Conservation (phyloP, 768 basidiomycete genomes). For the Goffeauzyma gilvescens region DNA sequence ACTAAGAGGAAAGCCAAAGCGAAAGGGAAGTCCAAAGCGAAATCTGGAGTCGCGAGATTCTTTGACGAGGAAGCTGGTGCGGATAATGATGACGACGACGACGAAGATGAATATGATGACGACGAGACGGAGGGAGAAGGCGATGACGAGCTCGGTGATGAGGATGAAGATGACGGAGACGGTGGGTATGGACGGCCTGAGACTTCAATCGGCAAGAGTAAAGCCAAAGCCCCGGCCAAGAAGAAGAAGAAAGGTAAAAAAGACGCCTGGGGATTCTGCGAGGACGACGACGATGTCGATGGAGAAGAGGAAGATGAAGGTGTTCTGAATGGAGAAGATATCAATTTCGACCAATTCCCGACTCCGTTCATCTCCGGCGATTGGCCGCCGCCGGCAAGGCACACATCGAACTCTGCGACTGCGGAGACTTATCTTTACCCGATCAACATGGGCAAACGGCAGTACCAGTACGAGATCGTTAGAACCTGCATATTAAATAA, state of each 20-base stretch:
- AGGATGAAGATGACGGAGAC: too few species aligned
- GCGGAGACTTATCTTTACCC: constrained; percentile 75
- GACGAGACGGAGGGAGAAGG: constrained; percentile 42
- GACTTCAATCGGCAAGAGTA: constrained; percentile 34
- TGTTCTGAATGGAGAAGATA: constrained; percentile 41
- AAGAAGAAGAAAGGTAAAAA: too few species aligned
- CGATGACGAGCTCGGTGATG: constrained; percentile 40
- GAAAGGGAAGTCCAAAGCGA: constrained; percentile 9
- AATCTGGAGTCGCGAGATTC: constrained; percentile 1
- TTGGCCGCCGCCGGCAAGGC: not conserved
- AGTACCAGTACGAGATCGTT: constrained; percentile 89
- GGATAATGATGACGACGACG: constrained; percentile 38
- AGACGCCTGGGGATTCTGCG: too few species aligned
- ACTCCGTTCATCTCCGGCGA: constrained; percentile 44
- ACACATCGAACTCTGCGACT: constrained; percentile 21
- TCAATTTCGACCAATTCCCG: constrained; percentile 58
- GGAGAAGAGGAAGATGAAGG: constrained; percentile 24
- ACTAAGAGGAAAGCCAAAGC: constrained; percentile 18
- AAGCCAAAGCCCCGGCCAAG: constrained; percentile 41
- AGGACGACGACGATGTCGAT: constrained; percentile 24
- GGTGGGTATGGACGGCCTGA: too few species aligned
- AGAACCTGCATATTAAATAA: constrained; percentile 72
- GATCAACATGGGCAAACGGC: constrained; percentile 64
- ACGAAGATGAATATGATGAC: constrained; percentile 21
- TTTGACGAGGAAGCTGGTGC: not conserved